Percentiles rank a stretch among this genome's conserved stretches.
Evolutionary conservation across 169 alveolate genomes (phyloP).

Genomic region (Plasmodium gonderi): DNA sequence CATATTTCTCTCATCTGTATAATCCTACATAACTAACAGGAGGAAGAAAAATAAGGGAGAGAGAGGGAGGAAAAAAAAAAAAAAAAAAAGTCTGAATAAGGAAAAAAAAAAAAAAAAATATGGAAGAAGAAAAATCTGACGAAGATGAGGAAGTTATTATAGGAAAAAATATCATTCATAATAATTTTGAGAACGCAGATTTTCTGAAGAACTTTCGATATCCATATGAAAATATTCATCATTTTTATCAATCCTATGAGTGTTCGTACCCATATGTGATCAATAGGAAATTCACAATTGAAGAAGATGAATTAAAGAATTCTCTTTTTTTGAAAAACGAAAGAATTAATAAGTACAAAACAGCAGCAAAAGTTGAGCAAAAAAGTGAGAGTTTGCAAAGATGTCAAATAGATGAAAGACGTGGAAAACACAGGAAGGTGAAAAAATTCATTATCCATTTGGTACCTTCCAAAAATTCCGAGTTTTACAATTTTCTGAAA

Average conservation of each 20-base stretch:
- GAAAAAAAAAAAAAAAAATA: not conserved
- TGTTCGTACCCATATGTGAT: not conserved
- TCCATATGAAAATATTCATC: not conserved
- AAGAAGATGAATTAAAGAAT: not conserved
- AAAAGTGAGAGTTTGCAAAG: not conserved
- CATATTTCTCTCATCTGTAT: too few relatives aligned
- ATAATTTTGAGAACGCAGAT: constrained; percentile 23
- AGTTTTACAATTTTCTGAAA: constrained; percentile 24
- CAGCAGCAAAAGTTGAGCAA: not conserved
- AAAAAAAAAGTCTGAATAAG: too few relatives aligned
- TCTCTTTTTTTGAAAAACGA: too few relatives aligned
- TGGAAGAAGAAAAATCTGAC: constrained; percentile 26
- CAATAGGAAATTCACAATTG: not conserved
- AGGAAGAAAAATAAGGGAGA: not conserved
- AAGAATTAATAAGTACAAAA: not conserved
- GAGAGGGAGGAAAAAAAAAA: not conserved
- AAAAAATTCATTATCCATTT: constrained; percentile 61
- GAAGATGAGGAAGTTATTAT: constrained; percentile 23
- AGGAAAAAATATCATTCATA: constrained; percentile 52
- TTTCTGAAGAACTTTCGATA: constrained; percentile 14
- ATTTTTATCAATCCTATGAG: not conserved
- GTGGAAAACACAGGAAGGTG: not conserved
- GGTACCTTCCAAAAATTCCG: constrained; percentile 52
- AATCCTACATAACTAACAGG: too few relatives aligned
- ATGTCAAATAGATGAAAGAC: not conserved